phyloP scores from a whole-genome alignment of 495 filamentous ascomycete species.

The Sporormia fimetaria region DNA sequence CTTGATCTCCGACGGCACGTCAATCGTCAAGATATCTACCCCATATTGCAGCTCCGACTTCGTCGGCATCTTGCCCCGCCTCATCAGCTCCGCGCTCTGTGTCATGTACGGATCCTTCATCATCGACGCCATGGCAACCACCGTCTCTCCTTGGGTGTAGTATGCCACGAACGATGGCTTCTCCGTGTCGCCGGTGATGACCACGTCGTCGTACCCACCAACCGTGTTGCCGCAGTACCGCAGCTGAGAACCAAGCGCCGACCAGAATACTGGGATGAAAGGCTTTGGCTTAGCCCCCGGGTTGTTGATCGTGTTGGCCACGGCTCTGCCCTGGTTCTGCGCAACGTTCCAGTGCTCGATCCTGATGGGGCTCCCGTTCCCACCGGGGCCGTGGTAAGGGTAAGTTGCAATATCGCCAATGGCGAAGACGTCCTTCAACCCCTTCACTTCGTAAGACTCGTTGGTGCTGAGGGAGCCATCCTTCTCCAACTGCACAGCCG shows the following conservation, averaged over 20 bases:
- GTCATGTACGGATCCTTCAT: slow-evolving; percentile 77
- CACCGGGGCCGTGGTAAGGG: slow-evolving; percentile 85
- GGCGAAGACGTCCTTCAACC: slow-evolving; percentile 72
- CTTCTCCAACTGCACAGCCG: slow-evolving; percentile 51
- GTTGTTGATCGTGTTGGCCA: slow-evolving; percentile 60
- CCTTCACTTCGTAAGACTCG: slow-evolving; percentile 61
- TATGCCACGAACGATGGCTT: slow-evolving; percentile 80
- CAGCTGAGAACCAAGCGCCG: slow-evolving; percentile 75
- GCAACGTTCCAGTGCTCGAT: slow-evolving; percentile 99
- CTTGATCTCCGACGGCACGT: slow-evolving; percentile 42
- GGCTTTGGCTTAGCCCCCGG: slow-evolving; percentile 47
- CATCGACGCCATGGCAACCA: slow-evolving; percentile 91
- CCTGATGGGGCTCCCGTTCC: slow-evolving; percentile 51
- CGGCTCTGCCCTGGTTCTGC: slow-evolving; percentile 76
- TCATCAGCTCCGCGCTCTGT: slow-evolving; percentile 78
- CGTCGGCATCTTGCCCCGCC: slow-evolving; percentile 63
- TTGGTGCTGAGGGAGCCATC: slow-evolving; percentile 75
- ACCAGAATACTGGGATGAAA: slow-evolving; percentile 96
- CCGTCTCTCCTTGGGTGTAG: slow-evolving; percentile 73
- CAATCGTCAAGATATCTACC: slow-evolving; percentile 57
- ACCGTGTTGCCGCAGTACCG: slow-evolving; percentile 81
- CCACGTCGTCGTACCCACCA: slow-evolving; percentile 71
- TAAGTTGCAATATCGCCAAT: slow-evolving; percentile 95
- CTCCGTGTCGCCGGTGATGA: slow-evolving; percentile 64
- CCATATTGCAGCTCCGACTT: slow-evolving; percentile 67